Evolutionary conservation across 176 grass and related monocot species (phyloP), one percentile per base, ranked within the genome.

Genomic region (Calamus simplicifolius): DNA sequence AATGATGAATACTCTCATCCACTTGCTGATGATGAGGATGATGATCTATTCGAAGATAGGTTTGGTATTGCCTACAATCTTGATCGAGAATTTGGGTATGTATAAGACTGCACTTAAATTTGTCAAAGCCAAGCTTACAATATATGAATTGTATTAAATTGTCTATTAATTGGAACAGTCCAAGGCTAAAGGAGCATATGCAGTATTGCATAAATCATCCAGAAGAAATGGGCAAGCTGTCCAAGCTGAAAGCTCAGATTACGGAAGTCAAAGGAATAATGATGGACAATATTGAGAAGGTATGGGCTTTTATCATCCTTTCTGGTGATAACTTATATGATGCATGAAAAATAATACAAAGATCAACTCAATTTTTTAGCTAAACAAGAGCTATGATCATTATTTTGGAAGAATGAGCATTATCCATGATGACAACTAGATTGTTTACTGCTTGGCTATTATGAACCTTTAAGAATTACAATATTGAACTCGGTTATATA

Each of bases 241-340:
- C 91, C 18, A 96, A 96, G 78, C 77, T 96, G 27, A 96, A 87
- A 82, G 72, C 91, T 58, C 91, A 96, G 64, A 74, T 96, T 12
- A 82, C 91, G 2, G 91, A 96, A 28, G 86, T 96, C 43, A 96
- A 90, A 63, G 91, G 82, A 58, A 90, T 96, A 61, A 96, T 96
- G 91, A 96, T 96, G 91, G 91, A 96, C 69, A 96, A 96, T 52
- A 90, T 96, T 48, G 91, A 96, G 50, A 96, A 96, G 83, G 88
- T 92, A 51, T 73, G 59, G 7, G 1, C 18, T 72, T 7, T 29
- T n/a, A 52, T 30, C 15, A 6, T 69, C 64, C 60, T 59, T 43
- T 25, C 6, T 69, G 52, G 10, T 43, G 8, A 13, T 13, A 43
- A 43, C 8, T 43, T 43, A 13, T 43, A 43, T 4, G 6, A 31